phyloP scores from a whole-genome alignment of 2,329 filamentous ascomycete species.

The Sporothrix globosa region DNA sequence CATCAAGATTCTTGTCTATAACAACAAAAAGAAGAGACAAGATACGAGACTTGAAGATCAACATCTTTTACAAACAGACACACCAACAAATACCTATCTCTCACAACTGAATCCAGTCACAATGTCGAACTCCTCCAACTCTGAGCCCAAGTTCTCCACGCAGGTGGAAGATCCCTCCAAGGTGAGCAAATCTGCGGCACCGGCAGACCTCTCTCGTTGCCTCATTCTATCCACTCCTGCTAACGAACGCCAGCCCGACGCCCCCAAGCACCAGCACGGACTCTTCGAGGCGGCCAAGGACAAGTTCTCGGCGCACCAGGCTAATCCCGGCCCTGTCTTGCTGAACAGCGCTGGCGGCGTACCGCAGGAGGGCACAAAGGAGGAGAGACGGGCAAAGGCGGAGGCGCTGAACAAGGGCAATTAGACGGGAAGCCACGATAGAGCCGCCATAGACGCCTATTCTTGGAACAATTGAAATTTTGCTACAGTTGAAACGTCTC shows the following conservation, averaged over 20 bases:
- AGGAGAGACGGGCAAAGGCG: slow-evolving; percentile 68
- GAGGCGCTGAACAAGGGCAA: slow-evolving; percentile 64
- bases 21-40: not conserved
- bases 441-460: not conserved
- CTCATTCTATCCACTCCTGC: not conserved
- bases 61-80: not conserved
- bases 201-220: not conserved
- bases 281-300: slow-evolving; percentile 46
- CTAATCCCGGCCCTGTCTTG: slow-evolving; percentile 62
- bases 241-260: slow-evolving; percentile 35
- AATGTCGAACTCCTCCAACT: slow-evolving; percentile 38
- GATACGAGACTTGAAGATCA: not conserved
- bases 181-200: slow-evolving; percentile 31
- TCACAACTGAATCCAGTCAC: slow-evolving; percentile 9
- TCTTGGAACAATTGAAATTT: not conserved
- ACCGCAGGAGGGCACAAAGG: slow-evolving; percentile 65
- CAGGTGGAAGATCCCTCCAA: slow-evolving; percentile 40
- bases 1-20: slow-evolving; percentile 15
- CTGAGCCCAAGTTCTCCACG: slow-evolving; percentile 36
- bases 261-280: slow-evolving; percentile 45
- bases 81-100: not conserved
- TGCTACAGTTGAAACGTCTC: not conserved
- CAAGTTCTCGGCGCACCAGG: slow-evolving; percentile 57
- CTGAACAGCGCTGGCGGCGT: slow-evolving; percentile 55
- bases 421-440: slow-evolving; percentile 19